Conservation (phyloP, 306 rosid genomes). For the Sesbania bispinosa region DNA sequence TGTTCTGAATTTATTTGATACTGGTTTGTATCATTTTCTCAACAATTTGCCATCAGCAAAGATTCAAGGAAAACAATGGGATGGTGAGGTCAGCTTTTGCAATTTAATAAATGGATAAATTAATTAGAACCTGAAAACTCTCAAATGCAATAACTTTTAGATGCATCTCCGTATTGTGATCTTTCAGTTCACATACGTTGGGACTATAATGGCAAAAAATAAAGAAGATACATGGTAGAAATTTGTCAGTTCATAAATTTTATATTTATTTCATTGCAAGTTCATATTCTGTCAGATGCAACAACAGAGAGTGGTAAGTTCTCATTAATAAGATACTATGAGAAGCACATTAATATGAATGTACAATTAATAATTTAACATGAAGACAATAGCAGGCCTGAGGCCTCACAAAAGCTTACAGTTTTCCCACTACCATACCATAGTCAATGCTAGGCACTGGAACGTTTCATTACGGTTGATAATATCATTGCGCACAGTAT, state of each 20-base stretch:
- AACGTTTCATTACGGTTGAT: constrained; percentile 78
- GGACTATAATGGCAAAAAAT: not conserved
- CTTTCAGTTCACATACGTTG: not conserved
- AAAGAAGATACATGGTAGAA: not conserved
- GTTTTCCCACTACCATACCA: constrained; percentile 48
- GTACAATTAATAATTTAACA: not conserved
- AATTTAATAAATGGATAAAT: not conserved
- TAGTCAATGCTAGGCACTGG: constrained; percentile 74
- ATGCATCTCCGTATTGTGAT: not conserved
- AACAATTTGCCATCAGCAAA: not conserved
- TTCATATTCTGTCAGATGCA: not conserved
- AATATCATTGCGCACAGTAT: constrained; percentile 69
- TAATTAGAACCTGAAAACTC: not conserved
- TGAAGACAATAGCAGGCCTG: not conserved
- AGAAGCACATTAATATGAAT: not conserved
- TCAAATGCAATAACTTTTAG: not conserved
- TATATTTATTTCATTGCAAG: not conserved
- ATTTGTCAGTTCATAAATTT: not conserved
- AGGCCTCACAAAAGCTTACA: constrained; percentile 11
- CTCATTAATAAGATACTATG: not conserved
- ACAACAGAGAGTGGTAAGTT: not conserved
- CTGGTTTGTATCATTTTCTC: too few species aligned
- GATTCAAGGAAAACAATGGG: not conserved
- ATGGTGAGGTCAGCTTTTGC: not conserved
- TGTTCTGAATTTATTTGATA: too few species aligned